phyloP scores from a whole-genome alignment of 306 rosid genomes.

The Pyrus bretschneideri region DNA sequence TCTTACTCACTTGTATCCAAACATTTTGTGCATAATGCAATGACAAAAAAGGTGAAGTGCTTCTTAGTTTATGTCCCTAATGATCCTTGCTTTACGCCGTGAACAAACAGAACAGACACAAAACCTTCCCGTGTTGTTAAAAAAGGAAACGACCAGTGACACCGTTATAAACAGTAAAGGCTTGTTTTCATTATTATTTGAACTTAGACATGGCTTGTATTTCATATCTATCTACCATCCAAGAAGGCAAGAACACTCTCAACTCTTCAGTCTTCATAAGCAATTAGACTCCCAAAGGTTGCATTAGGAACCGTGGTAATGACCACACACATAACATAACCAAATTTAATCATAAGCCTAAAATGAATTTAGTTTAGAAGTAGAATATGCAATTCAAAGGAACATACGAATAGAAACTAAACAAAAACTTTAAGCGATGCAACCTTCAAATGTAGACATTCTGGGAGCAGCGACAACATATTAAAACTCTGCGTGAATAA shows the following conservation, averaged over 20 bases:
- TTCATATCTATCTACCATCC: background rate
- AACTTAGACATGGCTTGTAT: background rate
- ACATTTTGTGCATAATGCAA: background rate
- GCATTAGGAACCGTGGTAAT: background rate
- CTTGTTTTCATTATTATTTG: background rate
- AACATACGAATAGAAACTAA: background rate
- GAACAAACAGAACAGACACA: background rate
- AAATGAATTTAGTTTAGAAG: background rate
- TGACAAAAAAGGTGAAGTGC: background rate
- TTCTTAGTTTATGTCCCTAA: background rate
- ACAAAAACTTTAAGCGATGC: background rate
- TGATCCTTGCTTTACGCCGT: background rate
- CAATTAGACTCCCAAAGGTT: background rate
- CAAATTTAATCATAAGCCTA: background rate
- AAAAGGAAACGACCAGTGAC: background rate
- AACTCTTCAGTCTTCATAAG: background rate
- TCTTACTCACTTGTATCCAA: background rate
- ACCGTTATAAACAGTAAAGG: background rate
- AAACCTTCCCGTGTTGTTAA: background rate
- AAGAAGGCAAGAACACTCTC: background rate
- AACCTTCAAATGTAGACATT: constrained; percentile 8
- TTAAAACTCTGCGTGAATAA: background rate
- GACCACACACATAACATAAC: background rate
- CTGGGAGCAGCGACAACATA: background rate
- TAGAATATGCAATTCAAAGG: background rate